Conservation (phyloP, 1,284 basidiomycete genomes). For the Rhizoctonia solani region DNA sequence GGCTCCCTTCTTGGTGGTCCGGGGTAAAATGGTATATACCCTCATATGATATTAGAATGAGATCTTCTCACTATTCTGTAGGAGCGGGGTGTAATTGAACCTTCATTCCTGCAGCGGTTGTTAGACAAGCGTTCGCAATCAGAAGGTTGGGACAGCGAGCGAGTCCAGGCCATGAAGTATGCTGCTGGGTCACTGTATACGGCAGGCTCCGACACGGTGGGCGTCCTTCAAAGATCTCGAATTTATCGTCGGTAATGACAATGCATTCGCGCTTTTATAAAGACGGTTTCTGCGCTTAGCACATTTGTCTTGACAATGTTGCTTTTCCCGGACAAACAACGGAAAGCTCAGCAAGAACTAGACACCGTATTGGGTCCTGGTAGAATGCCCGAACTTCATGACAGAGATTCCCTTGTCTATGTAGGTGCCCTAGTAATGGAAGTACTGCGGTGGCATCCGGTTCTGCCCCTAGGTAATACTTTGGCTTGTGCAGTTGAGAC, state of each 20-base stretch:
- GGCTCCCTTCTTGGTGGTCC: slow-evolving; percentile 49
- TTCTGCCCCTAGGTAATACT: slow-evolving; percentile 25
- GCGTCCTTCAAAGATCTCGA: not conserved
- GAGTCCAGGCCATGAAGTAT: slow-evolving; percentile 48
- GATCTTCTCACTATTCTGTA: slow-evolving; percentile 36
- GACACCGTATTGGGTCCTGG: slow-evolving; percentile 25
- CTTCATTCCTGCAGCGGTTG: slow-evolving; percentile 49
- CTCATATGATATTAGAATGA: slow-evolving; percentile 3
- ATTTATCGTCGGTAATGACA: not conserved
- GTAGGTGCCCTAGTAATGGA: slow-evolving; percentile 11
- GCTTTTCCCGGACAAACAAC: slow-evolving; percentile 30
- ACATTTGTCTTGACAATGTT: slow-evolving; percentile 14
- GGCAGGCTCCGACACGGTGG: slow-evolving; percentile 41
- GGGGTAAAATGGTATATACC: slow-evolving; percentile 49
- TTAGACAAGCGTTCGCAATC: slow-evolving; percentile 44
- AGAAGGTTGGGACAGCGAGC: slow-evolving; percentile 41
- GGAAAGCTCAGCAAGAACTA: slow-evolving; percentile 27
- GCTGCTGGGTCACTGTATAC: slow-evolving; percentile 50
- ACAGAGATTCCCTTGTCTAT: slow-evolving; percentile 19
- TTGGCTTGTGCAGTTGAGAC: not conserved
- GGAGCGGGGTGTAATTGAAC: slow-evolving; percentile 48
- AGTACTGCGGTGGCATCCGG: slow-evolving; percentile 30
- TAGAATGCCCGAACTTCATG: slow-evolving; percentile 17
- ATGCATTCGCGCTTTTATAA: not conserved
- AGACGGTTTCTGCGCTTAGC: slow-evolving; percentile 20